Evolutionary conservation across 2,329 filamentous ascomycete species (phyloP).

Genomic region (Fusarium compactum): DNA sequence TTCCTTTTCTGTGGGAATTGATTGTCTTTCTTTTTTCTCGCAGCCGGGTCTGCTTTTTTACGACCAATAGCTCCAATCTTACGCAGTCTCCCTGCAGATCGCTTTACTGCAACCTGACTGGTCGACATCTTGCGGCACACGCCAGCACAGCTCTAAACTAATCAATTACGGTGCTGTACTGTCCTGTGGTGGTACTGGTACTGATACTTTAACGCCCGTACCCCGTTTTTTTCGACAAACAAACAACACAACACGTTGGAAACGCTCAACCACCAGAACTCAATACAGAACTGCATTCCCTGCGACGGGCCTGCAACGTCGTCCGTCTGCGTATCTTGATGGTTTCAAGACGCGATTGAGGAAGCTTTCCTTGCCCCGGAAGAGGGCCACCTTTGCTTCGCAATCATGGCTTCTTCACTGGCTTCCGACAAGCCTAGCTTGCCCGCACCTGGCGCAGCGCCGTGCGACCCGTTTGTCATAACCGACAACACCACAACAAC

Average conservation of each 20-base stretch:
- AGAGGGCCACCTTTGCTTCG: conserved; percentile 41
- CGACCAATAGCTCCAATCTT: conserved; percentile 40
- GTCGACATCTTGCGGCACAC: conserved; percentile 32
- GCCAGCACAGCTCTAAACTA: conserved; percentile 46
- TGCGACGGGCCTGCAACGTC: conserved; percentile 47
- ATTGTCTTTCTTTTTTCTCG: conserved; percentile 34
- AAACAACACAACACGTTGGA: conserved; percentile 42
- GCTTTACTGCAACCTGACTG: conserved; percentile 41
- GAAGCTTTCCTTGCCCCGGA: conserved; percentile 38
- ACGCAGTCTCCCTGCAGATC: conserved; percentile 42
- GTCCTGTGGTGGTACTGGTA: conserved; percentile 11
- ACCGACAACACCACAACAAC: conserved; percentile 55
- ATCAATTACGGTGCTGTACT: conserved; percentile 28
- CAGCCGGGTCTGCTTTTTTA: conserved; percentile 46
- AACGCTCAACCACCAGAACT: conserved; percentile 19
- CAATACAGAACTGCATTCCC: conserved; percentile 30
- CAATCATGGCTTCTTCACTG: conserved; percentile 60
- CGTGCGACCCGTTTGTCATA: conserved; percentile 70
- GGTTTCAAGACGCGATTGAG: conserved; percentile 46
- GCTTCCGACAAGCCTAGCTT: conserved; percentile 58
- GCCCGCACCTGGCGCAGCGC: conserved; percentile 52
- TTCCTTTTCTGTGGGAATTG: conserved; percentile 30
- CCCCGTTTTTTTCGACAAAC: conserved; percentile 36
- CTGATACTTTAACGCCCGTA: conserved; percentile 37
- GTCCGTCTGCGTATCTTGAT: conserved; percentile 46